Conservation (phyloP, 495 filamentous ascomycete species). For the Staphylotrichum longicolle region DNA sequence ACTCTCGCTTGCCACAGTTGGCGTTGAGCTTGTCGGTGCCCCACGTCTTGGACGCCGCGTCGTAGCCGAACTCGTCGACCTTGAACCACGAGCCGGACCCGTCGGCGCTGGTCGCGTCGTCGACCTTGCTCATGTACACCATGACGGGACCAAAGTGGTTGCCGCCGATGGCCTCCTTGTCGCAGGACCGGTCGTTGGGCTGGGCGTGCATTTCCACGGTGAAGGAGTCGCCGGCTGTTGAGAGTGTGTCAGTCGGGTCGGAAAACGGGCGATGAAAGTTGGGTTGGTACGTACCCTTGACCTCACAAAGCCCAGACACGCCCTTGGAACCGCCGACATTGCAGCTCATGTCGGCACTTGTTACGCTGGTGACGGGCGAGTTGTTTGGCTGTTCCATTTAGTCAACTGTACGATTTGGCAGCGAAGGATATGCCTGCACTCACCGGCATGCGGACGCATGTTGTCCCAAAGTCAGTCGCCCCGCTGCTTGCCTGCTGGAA, state of each 20-base stretch:
- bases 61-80: slow-evolving; percentile 38
- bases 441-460: slow-evolving; percentile 28
- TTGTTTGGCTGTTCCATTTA: slow-evolving; percentile 35
- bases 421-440: slow-evolving; percentile 35
- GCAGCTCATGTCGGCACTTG: slow-evolving; percentile 37
- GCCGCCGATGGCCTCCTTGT: slow-evolving; percentile 49
- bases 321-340: slow-evolving; percentile 40
- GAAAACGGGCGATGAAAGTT: slow-evolving; percentile 35
- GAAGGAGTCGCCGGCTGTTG: slow-evolving; percentile 32
- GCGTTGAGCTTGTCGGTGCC: slow-evolving; percentile 52
- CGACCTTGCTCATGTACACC: slow-evolving; percentile 54
- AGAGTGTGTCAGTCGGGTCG: slow-evolving; percentile 39
- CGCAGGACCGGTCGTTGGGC: slow-evolving; percentile 42
- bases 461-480: slow-evolving; percentile 22
- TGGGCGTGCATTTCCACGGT: slow-evolving; percentile 41
- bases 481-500: slow-evolving; percentile 41
- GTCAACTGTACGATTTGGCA: not conserved
- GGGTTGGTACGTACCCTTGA: slow-evolving; percentile 27
- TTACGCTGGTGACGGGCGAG: slow-evolving; percentile 42
- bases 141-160: slow-evolving; percentile 50
- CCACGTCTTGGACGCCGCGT: slow-evolving; percentile 44
- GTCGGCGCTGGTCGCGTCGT: slow-evolving; percentile 48
- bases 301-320: slow-evolving; percentile 33
- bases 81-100: slow-evolving; percentile 50
- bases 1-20: slow-evolving; percentile 52